phyloP scores from a whole-genome alignment of 768 basidiomycete species.

The Omphalotus guepiniiformis region DNA sequence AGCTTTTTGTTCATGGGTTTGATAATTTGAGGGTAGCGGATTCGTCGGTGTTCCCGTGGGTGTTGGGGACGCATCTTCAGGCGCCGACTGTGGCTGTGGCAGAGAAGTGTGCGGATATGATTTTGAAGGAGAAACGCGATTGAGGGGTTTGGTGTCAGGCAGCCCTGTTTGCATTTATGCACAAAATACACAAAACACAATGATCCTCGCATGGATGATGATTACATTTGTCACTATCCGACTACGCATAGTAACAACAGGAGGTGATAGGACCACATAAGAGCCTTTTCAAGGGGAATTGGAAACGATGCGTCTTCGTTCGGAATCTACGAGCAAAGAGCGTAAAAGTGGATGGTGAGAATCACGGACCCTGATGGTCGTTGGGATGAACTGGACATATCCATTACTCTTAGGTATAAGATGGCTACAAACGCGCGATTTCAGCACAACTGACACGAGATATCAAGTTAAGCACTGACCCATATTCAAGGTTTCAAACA shows the following conservation, averaged over 20 bases:
- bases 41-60: conserved; percentile 6
- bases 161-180: too few species aligned
- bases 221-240: too few species aligned
- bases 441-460: not conserved
- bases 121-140: too few species aligned
- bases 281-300: too few species aligned
- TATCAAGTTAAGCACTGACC: conserved; percentile 35
- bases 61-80: conserved; percentile 5
- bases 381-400: conserved; percentile 66
- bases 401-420: conserved; percentile 55
- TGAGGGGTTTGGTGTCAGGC: too few species aligned
- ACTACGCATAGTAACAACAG: too few species aligned
- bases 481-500: conserved; percentile 55
- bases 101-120: conserved; percentile 7
- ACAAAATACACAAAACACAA: too few species aligned
- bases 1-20: conserved; percentile 7
- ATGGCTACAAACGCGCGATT: conserved; percentile 40
- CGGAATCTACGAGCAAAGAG: conserved; percentile 2
- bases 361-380: conserved; percentile 47
- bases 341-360: not conserved
- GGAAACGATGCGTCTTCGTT: too few species aligned
- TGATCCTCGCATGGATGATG: too few species aligned
- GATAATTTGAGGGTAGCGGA: conserved; percentile 4
- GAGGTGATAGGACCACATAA: too few species aligned
- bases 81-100: conserved; percentile 1